Evolutionary conservation across 2,329 filamentous ascomycete genomes (phyloP).

Genomic region (Periconia digitata): DNA sequence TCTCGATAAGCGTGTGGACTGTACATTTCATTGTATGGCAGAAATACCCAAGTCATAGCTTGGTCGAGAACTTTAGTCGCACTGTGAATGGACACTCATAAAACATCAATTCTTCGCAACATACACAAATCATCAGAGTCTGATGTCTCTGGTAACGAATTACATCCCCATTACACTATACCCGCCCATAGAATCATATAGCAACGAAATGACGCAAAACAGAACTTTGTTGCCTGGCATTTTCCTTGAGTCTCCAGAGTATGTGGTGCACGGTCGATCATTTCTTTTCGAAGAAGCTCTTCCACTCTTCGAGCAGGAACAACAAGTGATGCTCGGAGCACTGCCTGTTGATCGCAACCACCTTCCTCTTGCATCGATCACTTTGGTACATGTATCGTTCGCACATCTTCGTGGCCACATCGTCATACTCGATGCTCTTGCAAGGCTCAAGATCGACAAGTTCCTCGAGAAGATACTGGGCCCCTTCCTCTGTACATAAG

Average conservation of each 20-base stretch:
- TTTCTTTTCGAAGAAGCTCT: background rate
- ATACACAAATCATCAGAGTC: too few species aligned
- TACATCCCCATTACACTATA: too few species aligned
- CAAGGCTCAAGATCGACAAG: background rate
- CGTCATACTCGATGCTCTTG: background rate
- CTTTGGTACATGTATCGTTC: background rate
- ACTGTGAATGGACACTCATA: too few species aligned
- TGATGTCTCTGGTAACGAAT: too few species aligned
- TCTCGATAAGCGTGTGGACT: too few species aligned
- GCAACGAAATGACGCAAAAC: background rate
- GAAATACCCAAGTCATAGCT: too few species aligned
- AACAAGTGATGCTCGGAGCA: background rate
- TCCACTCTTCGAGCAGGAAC: background rate
- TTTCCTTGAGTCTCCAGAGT: too few species aligned
- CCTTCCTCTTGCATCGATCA: background rate
- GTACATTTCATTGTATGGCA: too few species aligned
- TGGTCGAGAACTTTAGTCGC: too few species aligned
- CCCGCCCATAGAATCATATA: too few species aligned
- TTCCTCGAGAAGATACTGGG: background rate
- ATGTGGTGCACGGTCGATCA: too few species aligned
- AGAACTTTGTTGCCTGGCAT: background rate
- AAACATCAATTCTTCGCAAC: too few species aligned
- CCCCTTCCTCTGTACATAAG: background rate
- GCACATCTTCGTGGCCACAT: background rate
- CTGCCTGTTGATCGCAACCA: background rate